Percentiles rank a stretch among this genome's conserved stretches.
Evolutionary conservation across 2,329 filamentous ascomycete genomes (phyloP).

Genomic region (Leptographium lundbergii): DNA sequence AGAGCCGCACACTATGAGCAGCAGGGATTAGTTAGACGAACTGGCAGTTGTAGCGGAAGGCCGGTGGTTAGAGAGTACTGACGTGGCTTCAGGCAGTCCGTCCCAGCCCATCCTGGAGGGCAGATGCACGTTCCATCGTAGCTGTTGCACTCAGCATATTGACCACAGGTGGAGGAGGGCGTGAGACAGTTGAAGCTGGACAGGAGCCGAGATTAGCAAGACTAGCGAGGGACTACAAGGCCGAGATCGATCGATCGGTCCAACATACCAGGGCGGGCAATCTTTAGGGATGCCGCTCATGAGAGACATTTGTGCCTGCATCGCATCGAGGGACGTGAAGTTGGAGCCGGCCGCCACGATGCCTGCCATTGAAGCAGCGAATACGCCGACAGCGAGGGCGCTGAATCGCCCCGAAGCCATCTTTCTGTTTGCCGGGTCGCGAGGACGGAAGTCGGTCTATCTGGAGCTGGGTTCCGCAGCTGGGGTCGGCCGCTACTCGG

Average conservation of each 20-base stretch:
- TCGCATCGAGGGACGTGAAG: slow-evolving; percentile 47
- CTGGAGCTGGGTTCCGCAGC: not conserved
- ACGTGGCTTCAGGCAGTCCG: slow-evolving; percentile 81
- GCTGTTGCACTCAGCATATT: slow-evolving; percentile 80
- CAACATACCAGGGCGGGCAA: slow-evolving; percentile 61
- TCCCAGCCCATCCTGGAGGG: slow-evolving; percentile 82
- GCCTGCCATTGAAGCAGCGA: slow-evolving; percentile 24
- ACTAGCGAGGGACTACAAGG: too few relatives aligned
- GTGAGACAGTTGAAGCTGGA: slow-evolving; percentile 93
- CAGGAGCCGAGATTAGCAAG: slow-evolving; percentile 5
- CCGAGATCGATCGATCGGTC: not conserved
- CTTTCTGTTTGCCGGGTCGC: not conserved
- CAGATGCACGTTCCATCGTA: slow-evolving; percentile 89
- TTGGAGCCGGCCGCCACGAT: slow-evolving; percentile 32
- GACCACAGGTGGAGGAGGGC: slow-evolving; percentile 79
- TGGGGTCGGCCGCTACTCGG: too few relatives aligned
- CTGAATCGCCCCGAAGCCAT: slow-evolving; percentile 11
- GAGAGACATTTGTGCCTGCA: slow-evolving; percentile 54
- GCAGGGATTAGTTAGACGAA: not conserved
- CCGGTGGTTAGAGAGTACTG: slow-evolving; percentile 16
- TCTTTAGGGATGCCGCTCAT: slow-evolving; percentile 56
- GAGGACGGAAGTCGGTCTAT: not conserved
- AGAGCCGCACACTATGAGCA: slow-evolving; percentile 61
- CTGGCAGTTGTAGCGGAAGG: not conserved
- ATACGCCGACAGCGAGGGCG: slow-evolving; percentile 25